These are phyloP conservation scores for Verticillium tricorpus DNA, from an alignment of 2,329 filamentous ascomycete genomes.

Conservation along the genomic window DNA sequence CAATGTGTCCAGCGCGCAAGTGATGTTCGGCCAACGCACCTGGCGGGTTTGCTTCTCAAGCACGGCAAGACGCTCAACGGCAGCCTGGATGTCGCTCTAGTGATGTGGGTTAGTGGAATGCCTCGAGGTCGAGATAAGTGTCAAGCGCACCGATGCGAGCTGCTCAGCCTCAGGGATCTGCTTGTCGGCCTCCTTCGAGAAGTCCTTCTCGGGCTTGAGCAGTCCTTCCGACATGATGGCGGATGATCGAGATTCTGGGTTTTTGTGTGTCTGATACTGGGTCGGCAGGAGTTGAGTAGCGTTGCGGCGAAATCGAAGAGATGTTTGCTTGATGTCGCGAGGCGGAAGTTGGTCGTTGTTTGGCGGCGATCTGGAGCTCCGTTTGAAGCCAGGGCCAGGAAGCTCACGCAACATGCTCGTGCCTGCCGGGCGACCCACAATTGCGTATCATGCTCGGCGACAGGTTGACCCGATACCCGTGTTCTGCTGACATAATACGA, in stretches of 20 bases:
- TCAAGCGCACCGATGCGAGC: constrained; percentile 67
- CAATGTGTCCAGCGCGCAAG: constrained; percentile 6
- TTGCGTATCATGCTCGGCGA: not conserved
- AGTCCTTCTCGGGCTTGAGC: constrained; percentile 97
- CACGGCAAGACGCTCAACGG: constrained; percentile 86
- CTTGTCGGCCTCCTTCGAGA: constrained; percentile 91
- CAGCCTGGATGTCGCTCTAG: constrained; percentile 70
- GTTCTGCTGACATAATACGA: not conserved
- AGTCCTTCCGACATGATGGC: constrained; percentile 73
- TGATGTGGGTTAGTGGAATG: constrained; percentile 14
- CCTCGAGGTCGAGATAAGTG: constrained; percentile 20
- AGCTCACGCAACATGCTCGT: constrained; percentile 15
- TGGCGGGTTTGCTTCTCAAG: constrained; percentile 98
- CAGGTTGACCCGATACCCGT: not conserved
- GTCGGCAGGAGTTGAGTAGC: not conserved
- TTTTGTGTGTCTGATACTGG: not conserved
- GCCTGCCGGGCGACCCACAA: constrained; percentile 3
- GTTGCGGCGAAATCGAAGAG: not conserved
- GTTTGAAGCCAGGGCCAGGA: not conserved
- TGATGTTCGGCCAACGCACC: constrained; percentile 42
- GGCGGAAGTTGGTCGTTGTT: constrained; percentile 10
- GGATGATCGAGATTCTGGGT: constrained; percentile 4
- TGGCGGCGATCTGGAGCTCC: constrained; percentile 9
- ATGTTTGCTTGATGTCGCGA: constrained; percentile 2
- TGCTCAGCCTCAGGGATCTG: constrained; percentile 86